Evolutionary conservation across 2,329 filamentous ascomycete genomes (phyloP).

Genomic region (Ramularia endophylla): DNA sequence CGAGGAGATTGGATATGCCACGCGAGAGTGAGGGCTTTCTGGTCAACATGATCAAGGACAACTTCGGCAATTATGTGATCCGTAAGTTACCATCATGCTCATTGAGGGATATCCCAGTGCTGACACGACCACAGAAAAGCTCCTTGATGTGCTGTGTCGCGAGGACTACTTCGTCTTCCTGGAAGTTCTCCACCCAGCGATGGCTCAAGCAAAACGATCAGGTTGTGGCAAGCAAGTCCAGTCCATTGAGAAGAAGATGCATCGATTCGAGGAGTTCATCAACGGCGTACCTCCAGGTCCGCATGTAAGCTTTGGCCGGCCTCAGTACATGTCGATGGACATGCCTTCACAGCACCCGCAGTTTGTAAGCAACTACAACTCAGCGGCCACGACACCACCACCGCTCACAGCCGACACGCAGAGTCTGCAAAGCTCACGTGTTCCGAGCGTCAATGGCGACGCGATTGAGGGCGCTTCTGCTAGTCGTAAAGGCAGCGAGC

Average conservation of each 20-base stretch:
- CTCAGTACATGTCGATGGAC: constrained; percentile 5
- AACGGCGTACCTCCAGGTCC: constrained; percentile 6
- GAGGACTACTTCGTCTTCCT: constrained; percentile 40
- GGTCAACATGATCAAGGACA: constrained; percentile 75
- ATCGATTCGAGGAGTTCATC: constrained; percentile 32
- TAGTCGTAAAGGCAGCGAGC: constrained; percentile 23
- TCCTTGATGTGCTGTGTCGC: constrained; percentile 50
- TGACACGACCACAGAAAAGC: constrained; percentile 59
- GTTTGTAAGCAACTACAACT: constrained; percentile 23
- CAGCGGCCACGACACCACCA: constrained; percentile 24
- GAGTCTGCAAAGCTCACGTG: constrained; percentile 23
- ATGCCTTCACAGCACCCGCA: constrained; percentile 8
- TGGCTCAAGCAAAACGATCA: constrained; percentile 39
- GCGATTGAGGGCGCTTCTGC: constrained; percentile 29
- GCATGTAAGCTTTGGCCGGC: not conserved
- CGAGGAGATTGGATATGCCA: constrained; percentile 9
- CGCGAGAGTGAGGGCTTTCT: constrained; percentile 60
- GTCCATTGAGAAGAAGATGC: constrained; percentile 46
- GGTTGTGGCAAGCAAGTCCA: constrained; percentile 40
- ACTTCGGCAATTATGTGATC: constrained; percentile 93
- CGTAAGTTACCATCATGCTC: constrained; percentile 59
- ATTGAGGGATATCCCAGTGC: constrained; percentile 1
- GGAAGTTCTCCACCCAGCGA: constrained; percentile 38
- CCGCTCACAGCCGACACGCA: constrained; percentile 24
- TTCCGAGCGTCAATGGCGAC: constrained; percentile 30